Conservation (phyloP, 2,329 filamentous ascomycete species). For the Colletotrichum liaoningense region DNA sequence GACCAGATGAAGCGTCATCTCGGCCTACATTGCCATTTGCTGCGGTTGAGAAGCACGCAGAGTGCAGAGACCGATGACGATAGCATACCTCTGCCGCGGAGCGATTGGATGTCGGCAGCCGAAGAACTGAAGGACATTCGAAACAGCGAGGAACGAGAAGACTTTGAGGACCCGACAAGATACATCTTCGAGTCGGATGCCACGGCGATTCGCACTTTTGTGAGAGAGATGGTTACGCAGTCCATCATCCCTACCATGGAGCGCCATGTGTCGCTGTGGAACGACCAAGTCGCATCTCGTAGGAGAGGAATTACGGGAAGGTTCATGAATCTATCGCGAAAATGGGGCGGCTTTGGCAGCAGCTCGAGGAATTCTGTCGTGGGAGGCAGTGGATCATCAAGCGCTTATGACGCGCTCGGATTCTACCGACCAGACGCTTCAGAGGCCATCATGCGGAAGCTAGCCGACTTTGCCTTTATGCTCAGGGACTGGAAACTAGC, state of each 20-base stretch:
- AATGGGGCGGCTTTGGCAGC: slow-evolving; percentile 85
- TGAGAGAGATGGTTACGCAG: slow-evolving; percentile 94
- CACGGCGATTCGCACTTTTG: slow-evolving; percentile 86
- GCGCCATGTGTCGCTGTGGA: slow-evolving; percentile 90
- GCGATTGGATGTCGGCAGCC: slow-evolving; percentile 88
- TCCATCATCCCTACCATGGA: slow-evolving; percentile 98
- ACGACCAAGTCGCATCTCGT: slow-evolving; percentile 94
- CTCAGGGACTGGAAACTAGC: slow-evolving; percentile 95
- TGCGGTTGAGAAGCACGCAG: slow-evolving; percentile 85
- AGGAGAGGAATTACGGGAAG: slow-evolving; percentile 89
- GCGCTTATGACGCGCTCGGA: slow-evolving; percentile 82
- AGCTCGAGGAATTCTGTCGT: slow-evolving; percentile 70
- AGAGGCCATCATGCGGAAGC: slow-evolving; percentile 91
- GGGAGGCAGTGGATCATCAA: slow-evolving; percentile 56
- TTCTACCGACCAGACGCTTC: slow-evolving; percentile 87
- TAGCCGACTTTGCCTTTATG: slow-evolving; percentile 98
- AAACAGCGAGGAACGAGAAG: slow-evolving; percentile 74
- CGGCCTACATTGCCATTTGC: slow-evolving; percentile 91
- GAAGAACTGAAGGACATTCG: slow-evolving; percentile 85
- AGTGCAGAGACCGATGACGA: slow-evolving; percentile 93
- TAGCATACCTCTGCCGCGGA: slow-evolving; percentile 81
- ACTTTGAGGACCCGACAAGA: slow-evolving; percentile 76
- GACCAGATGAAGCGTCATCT: slow-evolving; percentile 99
- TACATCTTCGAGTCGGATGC: slow-evolving; percentile 95
- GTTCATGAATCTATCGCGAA: slow-evolving; percentile 94